Percentiles rank a stretch among this genome's conserved stretches.
Evolutionary conservation across 1,284 basidiomycete species (phyloP).

Genomic region (Fomitopsis palustris): DNA sequence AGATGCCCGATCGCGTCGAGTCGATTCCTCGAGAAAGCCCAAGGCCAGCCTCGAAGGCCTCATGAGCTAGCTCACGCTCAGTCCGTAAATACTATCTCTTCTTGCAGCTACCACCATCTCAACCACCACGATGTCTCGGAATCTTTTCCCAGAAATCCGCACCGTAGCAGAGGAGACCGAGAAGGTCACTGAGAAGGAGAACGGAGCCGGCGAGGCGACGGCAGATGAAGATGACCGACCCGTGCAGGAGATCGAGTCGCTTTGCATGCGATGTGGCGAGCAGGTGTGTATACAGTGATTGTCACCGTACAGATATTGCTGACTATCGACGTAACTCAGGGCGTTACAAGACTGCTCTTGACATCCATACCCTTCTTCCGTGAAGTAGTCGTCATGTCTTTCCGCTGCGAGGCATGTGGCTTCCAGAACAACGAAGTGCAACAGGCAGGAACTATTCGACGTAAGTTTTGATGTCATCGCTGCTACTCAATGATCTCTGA

Average conservation of each 20-base stretch:
- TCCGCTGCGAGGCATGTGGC: slow-evolving; percentile 93
- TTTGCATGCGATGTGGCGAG: slow-evolving; percentile 93
- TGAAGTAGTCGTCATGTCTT: slow-evolving; percentile 96
- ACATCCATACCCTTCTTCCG: slow-evolving; percentile 97
- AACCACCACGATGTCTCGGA: slow-evolving; percentile 6
- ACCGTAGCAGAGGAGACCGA: slow-evolving; percentile 39
- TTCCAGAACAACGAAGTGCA: slow-evolving; percentile 93
- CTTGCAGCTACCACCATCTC: background rate
- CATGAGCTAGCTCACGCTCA: background rate
- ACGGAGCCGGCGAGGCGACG: slow-evolving; percentile 23
- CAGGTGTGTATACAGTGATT: slow-evolving; percentile 53
- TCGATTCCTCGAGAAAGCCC: background rate
- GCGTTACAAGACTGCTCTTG: slow-evolving; percentile 87
- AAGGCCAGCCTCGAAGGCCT: background rate
- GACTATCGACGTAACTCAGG: no score
- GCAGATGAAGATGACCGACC: slow-evolving; percentile 55
- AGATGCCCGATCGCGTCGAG: slow-evolving; percentile 1
- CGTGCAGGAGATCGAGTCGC: slow-evolving; percentile 82
- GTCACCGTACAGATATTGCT: no score
- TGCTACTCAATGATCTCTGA: background rate
- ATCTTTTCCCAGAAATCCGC: slow-evolving; percentile 48
- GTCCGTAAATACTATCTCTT: background rate
- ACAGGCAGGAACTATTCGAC: slow-evolving; percentile 84
- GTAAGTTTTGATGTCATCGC: slow-evolving; percentile 41
- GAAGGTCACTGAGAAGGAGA: slow-evolving; percentile 24